Base-by-base conservation (phyloP, 257 asterid genomes). In the Gentiana dahurica region DNA sequence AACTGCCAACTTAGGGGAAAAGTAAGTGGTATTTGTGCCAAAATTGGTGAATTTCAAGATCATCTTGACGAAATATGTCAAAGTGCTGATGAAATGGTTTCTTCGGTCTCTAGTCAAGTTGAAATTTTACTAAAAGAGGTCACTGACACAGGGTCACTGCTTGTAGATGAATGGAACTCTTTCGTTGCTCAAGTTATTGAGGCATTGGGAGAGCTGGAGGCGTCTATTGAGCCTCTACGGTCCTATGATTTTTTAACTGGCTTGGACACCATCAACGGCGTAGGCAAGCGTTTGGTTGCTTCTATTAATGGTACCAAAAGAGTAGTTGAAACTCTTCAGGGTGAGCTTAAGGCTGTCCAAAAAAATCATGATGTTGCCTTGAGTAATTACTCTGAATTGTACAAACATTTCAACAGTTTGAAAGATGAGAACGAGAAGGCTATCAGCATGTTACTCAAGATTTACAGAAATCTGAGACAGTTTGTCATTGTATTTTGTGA, bases 151-250 rank as follows among this genome's bases (percentile, higher is more conserved):
- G 86, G 74, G 63, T 50, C 65, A 41, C 11, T 57, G 58, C 78
- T 80, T 66, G 82, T 73, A 59, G 81, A 72, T 66, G 84, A 82
- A 59, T 77, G 87, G 94, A 78, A 72, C 55, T 74, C 89, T 66
- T 70, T 64, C 62, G 73, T 72, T 61, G 68, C 79, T 53, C 74
- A 73, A 72, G 64, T 85, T 72, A 71, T 83, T 75, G 77, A 68
- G 77, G 65, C 69, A 66, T 80, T 78, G 58, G 66, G 61, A 41
- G 71, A 65, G 81, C 79, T 91, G 24, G 85, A 84, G 68, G 67
- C 73, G 65, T 69, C 74, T 51, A 38, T 74, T 72, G 65, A 67
- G 61, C 69, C 69, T 12, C 55, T 70, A 53, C 41, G 63, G 53
- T 53, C 80, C 64, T 59, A 52, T 47, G 12, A 60, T 68, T 58